Percentiles rank a stretch among this genome's conserved stretches.
Conservation (phyloP, 1,284 basidiomycete genomes). For the Pholiota adiposa region DNA sequence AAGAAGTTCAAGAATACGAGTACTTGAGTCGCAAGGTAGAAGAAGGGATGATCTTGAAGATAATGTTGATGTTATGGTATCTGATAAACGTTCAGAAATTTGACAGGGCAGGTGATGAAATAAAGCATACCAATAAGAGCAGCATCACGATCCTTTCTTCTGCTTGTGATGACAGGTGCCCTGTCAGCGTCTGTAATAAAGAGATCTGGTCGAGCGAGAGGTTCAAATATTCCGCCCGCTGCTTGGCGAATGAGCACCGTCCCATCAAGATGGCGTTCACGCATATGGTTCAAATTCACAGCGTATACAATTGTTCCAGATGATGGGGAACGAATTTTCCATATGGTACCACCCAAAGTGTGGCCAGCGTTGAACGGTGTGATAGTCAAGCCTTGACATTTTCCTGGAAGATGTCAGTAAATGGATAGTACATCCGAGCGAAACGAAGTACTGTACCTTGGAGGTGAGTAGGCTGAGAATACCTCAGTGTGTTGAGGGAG, state of each 20-base stretch:
- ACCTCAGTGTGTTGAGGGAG: conserved; percentile 88
- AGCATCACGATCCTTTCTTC: conserved; percentile 90
- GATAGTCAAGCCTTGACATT: conserved; percentile 90
- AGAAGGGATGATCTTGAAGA: conserved; percentile 81
- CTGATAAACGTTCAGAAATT: conserved; percentile 41
- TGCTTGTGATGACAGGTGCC: conserved; percentile 80
- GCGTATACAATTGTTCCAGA: conserved; percentile 96
- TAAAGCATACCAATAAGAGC: conserved; percentile 78
- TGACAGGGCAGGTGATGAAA: neutral
- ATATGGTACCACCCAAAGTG: conserved; percentile 95
- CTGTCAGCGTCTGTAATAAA: conserved; percentile 94
- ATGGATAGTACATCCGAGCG: no score
- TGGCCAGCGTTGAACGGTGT: conserved; percentile 97
- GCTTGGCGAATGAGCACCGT: conserved; percentile 82
- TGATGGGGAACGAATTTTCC: conserved; percentile 97
- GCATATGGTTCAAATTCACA: conserved; percentile 96
- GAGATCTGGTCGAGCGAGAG: conserved; percentile 86
- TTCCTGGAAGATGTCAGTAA: conserved; percentile 53
- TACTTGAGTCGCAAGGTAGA: conserved; percentile 93
- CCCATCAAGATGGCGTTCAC: conserved; percentile 94
- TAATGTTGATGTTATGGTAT: conserved; percentile 86
- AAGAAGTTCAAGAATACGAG: conserved; percentile 91
- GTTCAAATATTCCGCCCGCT: conserved; percentile 83
- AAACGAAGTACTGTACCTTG: conserved; percentile 65
- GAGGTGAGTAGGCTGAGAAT: conserved; percentile 94